These are phyloP conservation scores for Mortierella antarctica DNA, from an alignment of 192 early-diverging fungal genomes.

Conservation along the genomic window DNA sequence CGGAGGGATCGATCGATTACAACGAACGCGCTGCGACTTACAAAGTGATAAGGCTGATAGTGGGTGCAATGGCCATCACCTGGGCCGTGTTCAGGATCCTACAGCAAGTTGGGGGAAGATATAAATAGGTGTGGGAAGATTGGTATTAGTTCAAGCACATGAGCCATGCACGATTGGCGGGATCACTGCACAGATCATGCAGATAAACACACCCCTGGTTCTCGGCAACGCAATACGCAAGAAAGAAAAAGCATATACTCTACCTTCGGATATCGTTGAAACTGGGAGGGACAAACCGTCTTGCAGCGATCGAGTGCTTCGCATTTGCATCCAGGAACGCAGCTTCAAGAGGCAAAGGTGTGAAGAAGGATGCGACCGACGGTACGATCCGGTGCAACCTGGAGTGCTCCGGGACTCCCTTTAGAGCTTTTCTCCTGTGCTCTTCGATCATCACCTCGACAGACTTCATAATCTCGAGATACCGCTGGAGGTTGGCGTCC, in stretches of 20 bases:
- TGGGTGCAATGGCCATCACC: conserved; percentile 76
- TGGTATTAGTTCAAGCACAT: neutral
- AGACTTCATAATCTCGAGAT: conserved; percentile 81
- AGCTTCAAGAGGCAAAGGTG: conserved; percentile 77
- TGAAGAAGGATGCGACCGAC: conserved; percentile 86
- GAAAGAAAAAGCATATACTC: neutral
- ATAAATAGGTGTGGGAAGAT: neutral
- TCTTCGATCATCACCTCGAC: conserved; percentile 85
- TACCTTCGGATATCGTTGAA: conserved; percentile 91
- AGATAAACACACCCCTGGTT: neutral
- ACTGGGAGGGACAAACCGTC: conserved; percentile 87
- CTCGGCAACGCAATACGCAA: neutral
- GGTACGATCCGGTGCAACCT: conserved; percentile 84
- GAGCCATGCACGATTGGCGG: neutral
- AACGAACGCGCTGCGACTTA: conserved; percentile 33
- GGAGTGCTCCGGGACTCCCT: conserved; percentile 73
- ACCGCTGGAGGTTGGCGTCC: conserved; percentile 74
- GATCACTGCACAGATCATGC: neutral
- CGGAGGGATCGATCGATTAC: neutral
- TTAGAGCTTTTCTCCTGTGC: conserved; percentile 34
- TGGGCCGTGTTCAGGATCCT: conserved; percentile 93
- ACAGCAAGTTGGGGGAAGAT: neutral
- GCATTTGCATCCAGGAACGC: conserved; percentile 79
- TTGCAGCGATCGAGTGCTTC: conserved; percentile 74
- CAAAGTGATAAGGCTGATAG: conserved; percentile 86